phyloP scores from a whole-genome alignment of 768 basidiomycete genomes.

The Cyclocybe aegerita region DNA sequence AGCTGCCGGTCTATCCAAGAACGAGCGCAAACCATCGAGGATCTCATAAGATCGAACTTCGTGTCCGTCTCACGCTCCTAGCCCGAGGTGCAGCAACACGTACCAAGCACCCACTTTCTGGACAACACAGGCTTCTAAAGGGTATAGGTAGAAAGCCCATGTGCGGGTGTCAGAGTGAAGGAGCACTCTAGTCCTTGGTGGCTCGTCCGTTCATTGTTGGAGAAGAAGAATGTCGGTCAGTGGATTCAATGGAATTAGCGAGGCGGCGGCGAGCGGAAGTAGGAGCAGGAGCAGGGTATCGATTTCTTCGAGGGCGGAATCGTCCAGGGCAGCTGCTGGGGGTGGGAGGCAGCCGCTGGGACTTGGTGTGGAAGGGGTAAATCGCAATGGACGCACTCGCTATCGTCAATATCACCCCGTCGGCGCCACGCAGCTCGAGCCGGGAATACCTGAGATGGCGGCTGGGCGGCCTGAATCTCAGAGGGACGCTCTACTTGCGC shows the following conservation, averaged over 20 bases:
- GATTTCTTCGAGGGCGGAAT: slow-evolving; percentile 4
- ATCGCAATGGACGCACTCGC: slow-evolving; percentile 9
- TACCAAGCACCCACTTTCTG: slow-evolving; percentile 13
- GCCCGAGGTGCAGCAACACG: background rate
- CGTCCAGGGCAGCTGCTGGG: slow-evolving; percentile 6
- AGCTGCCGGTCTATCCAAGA: slow-evolving; percentile 46
- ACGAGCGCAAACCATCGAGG: slow-evolving; percentile 59
- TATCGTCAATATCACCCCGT: background rate
- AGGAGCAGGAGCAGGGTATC: slow-evolving; percentile 1
- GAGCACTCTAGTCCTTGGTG: slow-evolving; percentile 4
- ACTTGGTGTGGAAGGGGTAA: slow-evolving; percentile 17
- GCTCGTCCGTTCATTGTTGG: slow-evolving; percentile 1
- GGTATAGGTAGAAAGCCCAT: too few relatives aligned
- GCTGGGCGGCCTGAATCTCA: slow-evolving; percentile 30
- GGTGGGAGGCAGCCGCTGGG: background rate
- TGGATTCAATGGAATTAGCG: slow-evolving; percentile 5
- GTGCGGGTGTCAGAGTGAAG: background rate
- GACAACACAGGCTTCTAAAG: background rate
- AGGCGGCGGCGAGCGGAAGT: slow-evolving; percentile 4
- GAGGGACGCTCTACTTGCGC: slow-evolving; percentile 48
- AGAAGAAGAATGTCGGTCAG: slow-evolving; percentile 10
- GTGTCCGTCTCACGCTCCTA: slow-evolving; percentile 4
- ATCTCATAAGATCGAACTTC: slow-evolving; percentile 60
- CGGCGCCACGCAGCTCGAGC: background rate
- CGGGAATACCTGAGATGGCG: slow-evolving; percentile 3